Conservation (phyloP, 768 basidiomycete species). For the Termitomyces sp. region DNA sequence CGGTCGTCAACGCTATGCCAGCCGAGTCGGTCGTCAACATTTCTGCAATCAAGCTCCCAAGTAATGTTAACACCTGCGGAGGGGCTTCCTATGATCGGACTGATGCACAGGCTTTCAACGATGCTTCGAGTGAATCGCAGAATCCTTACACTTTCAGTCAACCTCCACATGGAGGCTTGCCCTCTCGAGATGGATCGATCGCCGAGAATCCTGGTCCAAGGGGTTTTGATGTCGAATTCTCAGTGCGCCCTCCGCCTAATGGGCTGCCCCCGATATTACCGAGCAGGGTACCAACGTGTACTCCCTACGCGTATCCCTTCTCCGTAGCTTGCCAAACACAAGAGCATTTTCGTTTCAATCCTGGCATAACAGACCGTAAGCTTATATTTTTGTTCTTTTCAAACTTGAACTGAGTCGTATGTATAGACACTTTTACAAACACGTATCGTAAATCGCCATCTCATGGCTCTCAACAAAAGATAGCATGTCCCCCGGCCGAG, state of each 20-base stretch:
- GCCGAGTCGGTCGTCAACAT: not conserved
- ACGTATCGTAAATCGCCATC: not conserved
- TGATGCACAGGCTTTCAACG: not conserved
- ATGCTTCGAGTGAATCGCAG: not conserved
- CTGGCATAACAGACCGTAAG: conserved; percentile 6
- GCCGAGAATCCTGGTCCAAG: not conserved
- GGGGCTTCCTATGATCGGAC: not conserved
- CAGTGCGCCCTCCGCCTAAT: not conserved
- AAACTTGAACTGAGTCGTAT: not conserved
- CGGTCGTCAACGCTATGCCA: not conserved
- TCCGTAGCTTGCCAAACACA: not conserved
- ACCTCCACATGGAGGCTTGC: not conserved
- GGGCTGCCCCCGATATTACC: not conserved
- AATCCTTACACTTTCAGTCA: not conserved
- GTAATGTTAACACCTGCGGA: not conserved
- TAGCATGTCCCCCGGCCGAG: not conserved
- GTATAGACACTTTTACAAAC: conserved; percentile 6
- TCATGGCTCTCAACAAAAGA: not conserved
- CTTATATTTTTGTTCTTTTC: no score
- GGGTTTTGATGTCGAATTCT: not conserved
- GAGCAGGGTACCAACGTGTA: not conserved
- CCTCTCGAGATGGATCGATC: not conserved
- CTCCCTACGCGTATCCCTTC: not conserved
- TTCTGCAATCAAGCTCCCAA: not conserved
- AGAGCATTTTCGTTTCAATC: not conserved